These are phyloP conservation scores for Solanum clarkiae DNA, from an alignment of 257 asterid genomes.

Conservation along the genomic window DNA sequence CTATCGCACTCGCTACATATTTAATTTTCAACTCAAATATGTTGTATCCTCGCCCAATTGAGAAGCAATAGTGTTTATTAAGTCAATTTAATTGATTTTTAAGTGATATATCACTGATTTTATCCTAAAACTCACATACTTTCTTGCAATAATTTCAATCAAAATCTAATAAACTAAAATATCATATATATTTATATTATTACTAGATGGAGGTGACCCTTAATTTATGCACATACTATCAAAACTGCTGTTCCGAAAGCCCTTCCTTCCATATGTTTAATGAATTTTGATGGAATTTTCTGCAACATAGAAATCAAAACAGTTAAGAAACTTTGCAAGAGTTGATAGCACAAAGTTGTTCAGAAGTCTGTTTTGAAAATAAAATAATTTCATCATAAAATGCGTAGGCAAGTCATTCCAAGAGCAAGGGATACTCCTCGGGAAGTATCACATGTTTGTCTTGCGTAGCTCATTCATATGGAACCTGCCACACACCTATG, in stretches of 20 bases:
- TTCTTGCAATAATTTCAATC: no score
- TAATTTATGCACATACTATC: not conserved
- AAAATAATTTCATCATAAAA: not conserved
- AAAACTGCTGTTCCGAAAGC: conserved; percentile 14
- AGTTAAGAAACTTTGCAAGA: not conserved
- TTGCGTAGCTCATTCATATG: not conserved
- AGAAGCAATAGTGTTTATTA: no score
- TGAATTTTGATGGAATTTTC: conserved; percentile 58
- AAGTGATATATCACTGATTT: no score
- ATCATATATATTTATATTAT: no score
- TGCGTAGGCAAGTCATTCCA: not conserved
- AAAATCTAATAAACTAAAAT: no score
- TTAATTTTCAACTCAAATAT: no score
- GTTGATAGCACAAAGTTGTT: not conserved
- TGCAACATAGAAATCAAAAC: conserved; percentile 13
- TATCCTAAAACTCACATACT: no score
- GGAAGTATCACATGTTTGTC: not conserved
- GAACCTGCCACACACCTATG: not conserved
- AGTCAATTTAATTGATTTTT: no score
- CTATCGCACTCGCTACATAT: no score
- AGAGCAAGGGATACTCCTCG: not conserved
- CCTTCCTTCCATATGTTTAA: conserved; percentile 30
- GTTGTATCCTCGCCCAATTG: no score
- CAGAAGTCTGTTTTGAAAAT: not conserved
- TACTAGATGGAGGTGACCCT: no score